phyloP scores from a whole-genome alignment of 768 basidiomycete species.

The Cystofilobasidium macerans region DNA sequence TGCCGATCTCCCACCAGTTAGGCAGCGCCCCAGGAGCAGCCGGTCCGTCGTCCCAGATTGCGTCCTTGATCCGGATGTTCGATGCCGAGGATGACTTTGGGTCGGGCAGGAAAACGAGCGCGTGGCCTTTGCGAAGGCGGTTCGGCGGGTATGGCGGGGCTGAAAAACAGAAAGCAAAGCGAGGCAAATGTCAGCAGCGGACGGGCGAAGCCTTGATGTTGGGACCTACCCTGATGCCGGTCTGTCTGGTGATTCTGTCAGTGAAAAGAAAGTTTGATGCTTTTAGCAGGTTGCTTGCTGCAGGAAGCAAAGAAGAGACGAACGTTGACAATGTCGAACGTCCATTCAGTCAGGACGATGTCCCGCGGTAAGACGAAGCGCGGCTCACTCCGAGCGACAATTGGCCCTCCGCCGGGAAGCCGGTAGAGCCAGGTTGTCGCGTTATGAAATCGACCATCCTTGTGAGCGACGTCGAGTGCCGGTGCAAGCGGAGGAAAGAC shows the following conservation, averaged over 20 bases:
- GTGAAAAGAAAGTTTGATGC: background rate
- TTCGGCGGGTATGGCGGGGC: conserved; percentile 15
- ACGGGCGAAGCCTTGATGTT: background rate
- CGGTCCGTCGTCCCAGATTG: conserved; percentile 16
- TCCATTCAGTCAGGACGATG: conserved; percentile 12
- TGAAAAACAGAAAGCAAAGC: background rate
- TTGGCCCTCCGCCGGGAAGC: background rate
- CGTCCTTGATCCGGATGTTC: background rate
- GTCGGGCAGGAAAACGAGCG: conserved; percentile 13
- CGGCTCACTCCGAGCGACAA: background rate
- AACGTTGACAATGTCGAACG: conserved; percentile 7
- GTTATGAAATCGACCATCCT: background rate
- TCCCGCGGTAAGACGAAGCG: background rate
- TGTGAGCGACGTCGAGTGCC: background rate
- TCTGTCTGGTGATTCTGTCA: background rate
- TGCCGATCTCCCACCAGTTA: background rate
- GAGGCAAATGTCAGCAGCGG: background rate
- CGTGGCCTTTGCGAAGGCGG: conserved; percentile 5
- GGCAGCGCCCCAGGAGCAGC: background rate
- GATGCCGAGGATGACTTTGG: background rate
- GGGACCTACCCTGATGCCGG: background rate
- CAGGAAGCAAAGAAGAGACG: background rate
- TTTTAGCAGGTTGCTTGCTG: background rate
- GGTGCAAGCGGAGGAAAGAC: background rate
- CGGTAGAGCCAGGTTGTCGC: background rate